phyloP scores from a whole-genome alignment of 179 eudicot species.

The Beta lomatogona region DNA sequence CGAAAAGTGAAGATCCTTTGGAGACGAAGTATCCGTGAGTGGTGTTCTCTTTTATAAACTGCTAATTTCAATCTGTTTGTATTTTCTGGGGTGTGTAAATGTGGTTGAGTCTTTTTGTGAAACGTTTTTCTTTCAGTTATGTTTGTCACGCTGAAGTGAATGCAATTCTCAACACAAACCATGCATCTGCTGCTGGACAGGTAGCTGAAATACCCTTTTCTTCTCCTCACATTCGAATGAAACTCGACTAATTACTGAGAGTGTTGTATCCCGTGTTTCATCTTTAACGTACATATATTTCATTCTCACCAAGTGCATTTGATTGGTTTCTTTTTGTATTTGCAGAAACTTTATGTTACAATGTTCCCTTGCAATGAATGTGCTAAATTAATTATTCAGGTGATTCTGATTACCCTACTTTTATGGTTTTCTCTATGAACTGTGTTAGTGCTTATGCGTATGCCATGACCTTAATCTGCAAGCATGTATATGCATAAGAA shows the following conservation, averaged over 20 bases:
- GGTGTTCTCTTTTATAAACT: constrained; percentile 1
- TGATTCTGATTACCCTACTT: constrained; percentile 24
- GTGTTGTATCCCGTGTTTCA: not conserved
- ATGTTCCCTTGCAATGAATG: constrained; percentile 99
- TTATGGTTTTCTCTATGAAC: not conserved
- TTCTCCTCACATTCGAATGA: not conserved
- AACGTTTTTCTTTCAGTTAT: constrained; percentile 49
- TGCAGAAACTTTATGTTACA: constrained; percentile 92
- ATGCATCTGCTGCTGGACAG: constrained; percentile 97
- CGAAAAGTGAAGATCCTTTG: constrained; percentile 71
- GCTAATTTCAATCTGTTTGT: not conserved
- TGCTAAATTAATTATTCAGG: constrained; percentile 95
- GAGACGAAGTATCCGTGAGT: constrained; percentile 98
- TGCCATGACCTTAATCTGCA: not conserved
- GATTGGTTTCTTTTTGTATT: not conserved
- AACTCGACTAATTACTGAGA: not conserved
- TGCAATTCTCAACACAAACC: constrained; percentile 89
- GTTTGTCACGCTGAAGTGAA: constrained; percentile 99
- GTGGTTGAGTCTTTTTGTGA: not conserved
- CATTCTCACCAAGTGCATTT: not conserved
- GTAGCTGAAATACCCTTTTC: constrained; percentile 36
- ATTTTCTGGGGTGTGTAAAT: not conserved
- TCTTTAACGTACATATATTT: not conserved
- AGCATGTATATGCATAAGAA: not conserved
- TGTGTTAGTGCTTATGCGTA: not conserved